Base-by-base conservation (phyloP, 2,329 filamentous ascomycete species). In the Aspergillus sojae region DNA sequence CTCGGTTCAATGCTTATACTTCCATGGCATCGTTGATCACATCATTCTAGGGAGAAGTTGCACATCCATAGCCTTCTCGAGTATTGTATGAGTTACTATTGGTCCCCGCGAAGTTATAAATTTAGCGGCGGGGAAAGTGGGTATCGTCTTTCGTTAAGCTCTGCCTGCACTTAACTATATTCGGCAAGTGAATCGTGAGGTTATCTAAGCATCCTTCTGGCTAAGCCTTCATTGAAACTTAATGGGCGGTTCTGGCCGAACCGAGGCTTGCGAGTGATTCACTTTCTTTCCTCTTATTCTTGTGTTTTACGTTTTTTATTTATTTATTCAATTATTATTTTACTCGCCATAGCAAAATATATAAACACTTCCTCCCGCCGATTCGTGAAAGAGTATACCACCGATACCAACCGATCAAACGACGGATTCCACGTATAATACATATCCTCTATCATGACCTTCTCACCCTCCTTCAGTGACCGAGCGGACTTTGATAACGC, bases 401-500 rank as follows among this genome's bases (percentile, higher is more conserved):
- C 11, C 11, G 5, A 7, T 14, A 7, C 23, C 34, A 36, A 28
- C 45, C 45, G 26, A 48, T 12, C 12, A 16, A 48, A 19, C 21
- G 3, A 46, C 45, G 5, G 5, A 48, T 26, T 48, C 23, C 23
- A 26, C 21, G 10, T 48, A 19, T 48, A 14, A 48, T 28, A 48
- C 10, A 48, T 12, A 16, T 14, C 12, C 5, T 48, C 23, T 3
- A 48, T 7, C 23, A 23, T 26, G 21, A 28, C 12, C 11, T 28
- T 48, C 45, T 48, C 21, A 1, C 67, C 67, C 2, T 64, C 63
- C 19, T 66, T 67, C 19, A 48, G 34, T 11, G 67, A 69, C 48
- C 60, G 5, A 34, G 45, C 58, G 1, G 68, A 70, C 57, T 69
- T 68, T 46, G 68, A 67, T 28, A 65, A 67, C 14, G 65, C 65